Base-by-base conservation (phyloP, 208 protist genomes). In the Blechomonas ayalai region DNA sequence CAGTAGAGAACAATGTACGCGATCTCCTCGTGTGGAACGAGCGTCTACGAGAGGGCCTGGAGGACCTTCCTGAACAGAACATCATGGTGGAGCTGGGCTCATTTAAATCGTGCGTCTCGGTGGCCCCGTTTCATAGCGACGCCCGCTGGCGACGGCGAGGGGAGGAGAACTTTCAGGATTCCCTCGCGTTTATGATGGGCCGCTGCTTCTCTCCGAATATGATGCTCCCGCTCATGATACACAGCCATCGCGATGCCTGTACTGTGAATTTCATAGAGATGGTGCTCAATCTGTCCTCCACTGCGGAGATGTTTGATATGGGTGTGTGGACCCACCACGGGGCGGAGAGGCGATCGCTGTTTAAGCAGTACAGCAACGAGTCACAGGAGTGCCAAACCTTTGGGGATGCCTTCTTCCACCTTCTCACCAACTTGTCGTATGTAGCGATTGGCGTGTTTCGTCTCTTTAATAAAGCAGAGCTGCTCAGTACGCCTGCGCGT, bases 181-280 rank as follows among this genome's bases (percentile, higher is more conserved):
- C 80, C 0, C 61, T 93, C 0, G 73, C 85, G 2, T 93, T 93
- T 44, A 93, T 93, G 85, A 85, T 83, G 66, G 85, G 85, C 19
- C 70, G 75, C 5, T 90, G 81, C 60, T 93, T 93, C 47, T 82
- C 85, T 8, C 74, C 78, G 1, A 82, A 89, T 41, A 93, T 93
- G 85, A 52, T 93, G 31, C 40, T 73, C 27, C 74, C 85, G 4
- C 62, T 93, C 20, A 72, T 90, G 47, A 71, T 93, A 27, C 78
- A 93, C 57, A 73, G 64, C 27, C 79, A 90, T 43, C 62, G 66
- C 4, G 78, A 93, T 38, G 64, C 58, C n/a, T 52, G 74, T 37
- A 82, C 90, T 27, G 60, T 78, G 42, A 55, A 70, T 35, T 93
- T 90, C 47, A 84, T 90, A 40, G 74, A 87, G 32, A 74, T 87